phyloP scores from a whole-genome alignment of 176 grass and related monocot species.

The Rhynchospora tenuis region DNA sequence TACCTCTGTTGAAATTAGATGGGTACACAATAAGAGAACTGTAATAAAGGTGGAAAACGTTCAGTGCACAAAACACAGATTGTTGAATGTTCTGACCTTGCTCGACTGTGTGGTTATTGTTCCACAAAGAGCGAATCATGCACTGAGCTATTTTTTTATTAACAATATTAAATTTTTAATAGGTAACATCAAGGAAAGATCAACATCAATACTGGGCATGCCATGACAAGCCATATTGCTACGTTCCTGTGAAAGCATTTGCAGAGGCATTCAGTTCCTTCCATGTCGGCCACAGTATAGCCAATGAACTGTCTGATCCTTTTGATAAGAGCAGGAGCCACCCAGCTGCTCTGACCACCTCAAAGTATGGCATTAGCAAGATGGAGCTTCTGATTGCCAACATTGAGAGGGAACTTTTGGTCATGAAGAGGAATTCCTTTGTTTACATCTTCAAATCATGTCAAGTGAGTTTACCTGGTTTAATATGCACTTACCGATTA shows the following conservation, averaged over 20 bases:
- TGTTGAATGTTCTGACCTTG: background rate
- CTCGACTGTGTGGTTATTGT: background rate
- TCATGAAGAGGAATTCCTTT: constrained; percentile 95
- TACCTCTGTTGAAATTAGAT: no score
- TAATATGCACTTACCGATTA: background rate
- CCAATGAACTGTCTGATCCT: constrained; percentile 49
- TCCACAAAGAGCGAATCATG: no score
- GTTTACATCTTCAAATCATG: constrained; percentile 83
- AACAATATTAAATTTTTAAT: constrained; percentile 25
- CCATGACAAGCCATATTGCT: constrained; percentile 44
- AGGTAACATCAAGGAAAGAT: constrained; percentile 96
- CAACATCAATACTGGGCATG: constrained; percentile 77
- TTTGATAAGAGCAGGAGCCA: constrained; percentile 75
- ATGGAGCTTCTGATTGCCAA: constrained; percentile 65
- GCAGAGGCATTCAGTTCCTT: constrained; percentile 62
- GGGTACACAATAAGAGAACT: background rate
- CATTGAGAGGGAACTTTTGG: constrained; percentile 74
- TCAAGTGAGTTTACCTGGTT: constrained; percentile 39
- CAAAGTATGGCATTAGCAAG: constrained; percentile 58
- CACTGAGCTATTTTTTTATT: background rate
- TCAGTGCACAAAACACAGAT: background rate
- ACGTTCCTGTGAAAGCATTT: constrained; percentile 78
- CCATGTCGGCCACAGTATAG: constrained; percentile 51
- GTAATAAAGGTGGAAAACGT: background rate
- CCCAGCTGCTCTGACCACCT: constrained; percentile 69